phyloP scores from a whole-genome alignment of 352 stramenopile species.

The Pythium diclinum region DNA sequence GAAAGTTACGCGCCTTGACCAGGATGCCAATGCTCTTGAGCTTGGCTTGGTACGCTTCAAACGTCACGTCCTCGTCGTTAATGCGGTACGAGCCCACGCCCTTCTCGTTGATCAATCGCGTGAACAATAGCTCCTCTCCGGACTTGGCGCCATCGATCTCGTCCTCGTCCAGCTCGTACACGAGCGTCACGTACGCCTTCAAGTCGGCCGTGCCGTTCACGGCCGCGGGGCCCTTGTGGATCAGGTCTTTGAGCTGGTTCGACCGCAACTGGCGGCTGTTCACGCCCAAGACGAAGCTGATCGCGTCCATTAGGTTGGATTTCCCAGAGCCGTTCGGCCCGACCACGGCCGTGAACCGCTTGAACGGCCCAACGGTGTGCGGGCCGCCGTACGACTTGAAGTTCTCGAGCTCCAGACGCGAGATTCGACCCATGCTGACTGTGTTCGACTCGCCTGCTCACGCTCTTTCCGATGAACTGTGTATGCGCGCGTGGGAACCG shows the following conservation, averaged over 20 bases:
- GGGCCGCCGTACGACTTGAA: conserved; percentile 98
- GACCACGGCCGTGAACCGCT: conserved; percentile 97
- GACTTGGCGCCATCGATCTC: conserved; percentile 53
- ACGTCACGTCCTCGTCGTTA: conserved; percentile 74
- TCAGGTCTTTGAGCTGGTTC: conserved; percentile 95
- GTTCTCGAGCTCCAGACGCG: conserved; percentile 97
- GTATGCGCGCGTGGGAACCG: neutral
- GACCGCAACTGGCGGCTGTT: conserved; percentile 95
- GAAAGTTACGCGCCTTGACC: conserved; percentile 98
- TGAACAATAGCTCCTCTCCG: conserved; percentile 88
- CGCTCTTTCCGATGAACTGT: neutral
- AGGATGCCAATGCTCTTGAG: conserved; percentile 97
- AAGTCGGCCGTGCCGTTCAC: conserved; percentile 17
- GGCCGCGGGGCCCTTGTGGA: conserved; percentile 85
- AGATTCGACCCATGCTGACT: conserved; percentile 76
- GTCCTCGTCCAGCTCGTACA: conserved; percentile 85
- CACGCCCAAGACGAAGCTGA: conserved; percentile 98
- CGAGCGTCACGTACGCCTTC: conserved; percentile 90
- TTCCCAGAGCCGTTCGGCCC: conserved; percentile 97
- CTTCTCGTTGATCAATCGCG: conserved; percentile 90
- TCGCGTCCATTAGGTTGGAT: conserved; percentile 94
- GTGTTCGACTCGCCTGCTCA: conserved; percentile 4
- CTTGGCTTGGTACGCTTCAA: conserved; percentile 92
- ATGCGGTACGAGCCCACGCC: conserved; percentile 86
- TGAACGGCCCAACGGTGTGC: conserved; percentile 95